A percentile compares a stretch with the other conserved stretches of the same genome.
phyloP scores from a whole-genome alignment of 2,329 filamentous ascomycete species.

The Sordariomycetes sp. region DNA sequence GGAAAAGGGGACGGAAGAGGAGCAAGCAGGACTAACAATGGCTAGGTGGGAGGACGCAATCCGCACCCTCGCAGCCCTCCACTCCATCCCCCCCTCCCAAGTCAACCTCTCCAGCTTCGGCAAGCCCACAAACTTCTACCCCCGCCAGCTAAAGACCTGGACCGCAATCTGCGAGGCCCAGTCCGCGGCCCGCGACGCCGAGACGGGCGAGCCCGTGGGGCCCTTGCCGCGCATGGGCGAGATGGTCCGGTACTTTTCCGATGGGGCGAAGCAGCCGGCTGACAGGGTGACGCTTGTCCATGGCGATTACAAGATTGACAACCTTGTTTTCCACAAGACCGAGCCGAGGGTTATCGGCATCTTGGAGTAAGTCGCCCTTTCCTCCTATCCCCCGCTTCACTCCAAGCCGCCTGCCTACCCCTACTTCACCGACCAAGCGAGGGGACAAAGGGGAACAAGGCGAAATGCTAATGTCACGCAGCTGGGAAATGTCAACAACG shows the following conservation, averaged over 20 bases:
- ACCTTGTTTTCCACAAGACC: conserved; percentile 79
- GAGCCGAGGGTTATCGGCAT: conserved; percentile 84
- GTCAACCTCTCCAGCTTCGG: conserved; percentile 66
- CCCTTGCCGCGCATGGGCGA: conserved; percentile 73
- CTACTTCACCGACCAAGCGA: not conserved
- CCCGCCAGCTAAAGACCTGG: conserved; percentile 76
- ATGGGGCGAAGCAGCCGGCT: conserved; percentile 54
- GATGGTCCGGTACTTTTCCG: conserved; percentile 64
- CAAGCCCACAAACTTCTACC: conserved; percentile 64
- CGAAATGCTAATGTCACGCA: conserved; percentile 12
- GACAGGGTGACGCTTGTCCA: conserved; percentile 76
- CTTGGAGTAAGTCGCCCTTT: conserved; percentile 48
- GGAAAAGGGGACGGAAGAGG: not conserved
- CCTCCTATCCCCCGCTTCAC: not conserved
- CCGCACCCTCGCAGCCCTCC: conserved; percentile 71
- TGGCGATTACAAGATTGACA: conserved; percentile 95
- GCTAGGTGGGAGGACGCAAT: conserved; percentile 76
- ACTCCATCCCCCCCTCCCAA: conserved; percentile 53
- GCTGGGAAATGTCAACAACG: conserved; percentile 96
- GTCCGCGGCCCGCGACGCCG: conserved; percentile 59
- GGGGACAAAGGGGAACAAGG: not conserved
- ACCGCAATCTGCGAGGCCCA: conserved; percentile 66
- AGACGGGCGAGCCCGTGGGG: conserved; percentile 65
- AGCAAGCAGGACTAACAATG: not conserved
- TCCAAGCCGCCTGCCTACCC: not conserved